phyloP scores from a whole-genome alignment of 768 basidiomycete species.

The Mycena maculata region DNA sequence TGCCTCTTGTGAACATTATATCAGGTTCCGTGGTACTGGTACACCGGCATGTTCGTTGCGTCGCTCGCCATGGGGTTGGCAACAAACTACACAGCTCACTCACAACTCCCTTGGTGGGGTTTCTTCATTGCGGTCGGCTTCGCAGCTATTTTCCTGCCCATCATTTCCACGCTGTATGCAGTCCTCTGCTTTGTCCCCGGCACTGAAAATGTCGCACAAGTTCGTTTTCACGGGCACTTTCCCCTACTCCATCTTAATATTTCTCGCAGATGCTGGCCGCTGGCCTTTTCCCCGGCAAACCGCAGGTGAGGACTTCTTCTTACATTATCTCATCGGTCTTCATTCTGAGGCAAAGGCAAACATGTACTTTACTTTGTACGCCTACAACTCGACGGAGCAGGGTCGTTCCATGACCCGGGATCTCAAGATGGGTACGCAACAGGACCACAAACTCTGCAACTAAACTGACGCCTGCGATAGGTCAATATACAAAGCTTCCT shows the following conservation, averaged over 20 bases:
- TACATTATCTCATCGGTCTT: not conserved
- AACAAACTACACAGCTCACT: constrained; percentile 60
- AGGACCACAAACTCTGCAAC: not conserved
- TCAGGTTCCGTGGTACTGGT: constrained; percentile 64
- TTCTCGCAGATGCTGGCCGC: constrained; percentile 60
- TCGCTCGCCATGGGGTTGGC: constrained; percentile 66
- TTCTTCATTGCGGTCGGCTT: constrained; percentile 65
- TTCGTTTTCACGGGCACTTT: not conserved
- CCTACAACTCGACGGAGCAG: constrained; percentile 31
- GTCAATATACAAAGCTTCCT: constrained; percentile 67
- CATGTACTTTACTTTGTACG: constrained; percentile 55
- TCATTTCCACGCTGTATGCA: constrained; percentile 65
- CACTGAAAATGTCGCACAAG: constrained; percentile 48
- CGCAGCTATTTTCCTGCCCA: constrained; percentile 60
- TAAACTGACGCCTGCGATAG: constrained; percentile 30
- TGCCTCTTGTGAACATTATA: constrained; percentile 31
- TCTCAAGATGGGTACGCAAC: constrained; percentile 59
- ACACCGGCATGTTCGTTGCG: constrained; percentile 52
- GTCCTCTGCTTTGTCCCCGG: constrained; percentile 51
- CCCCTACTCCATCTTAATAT: not conserved
- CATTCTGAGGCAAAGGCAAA: constrained; percentile 52
- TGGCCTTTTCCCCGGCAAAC: constrained; percentile 58
- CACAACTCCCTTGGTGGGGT: constrained; percentile 54
- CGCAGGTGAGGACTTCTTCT: constrained; percentile 28
- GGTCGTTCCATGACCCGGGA: constrained; percentile 50